Percentiles rank a stretch among this genome's conserved stretches.
Evolutionary conservation across 2,329 filamentous ascomycete species (phyloP).

Genomic region (Cordyceps javanica): DNA sequence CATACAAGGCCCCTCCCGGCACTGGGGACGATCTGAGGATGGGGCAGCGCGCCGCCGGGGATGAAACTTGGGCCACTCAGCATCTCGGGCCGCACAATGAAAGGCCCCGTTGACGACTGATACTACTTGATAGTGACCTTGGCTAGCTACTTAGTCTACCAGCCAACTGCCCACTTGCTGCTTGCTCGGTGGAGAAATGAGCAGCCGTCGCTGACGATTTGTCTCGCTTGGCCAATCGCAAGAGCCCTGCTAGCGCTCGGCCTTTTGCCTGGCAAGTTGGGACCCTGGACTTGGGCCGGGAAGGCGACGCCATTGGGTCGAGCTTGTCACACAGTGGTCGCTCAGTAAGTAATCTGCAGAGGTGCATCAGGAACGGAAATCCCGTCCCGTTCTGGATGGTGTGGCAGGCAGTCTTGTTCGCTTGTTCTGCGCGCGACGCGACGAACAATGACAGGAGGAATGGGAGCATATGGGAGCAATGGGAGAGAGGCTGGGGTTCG

Average conservation of each 20-base stretch:
- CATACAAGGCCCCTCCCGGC: too few relatives aligned
- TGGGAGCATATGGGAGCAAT: neutral
- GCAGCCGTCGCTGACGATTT: slow-evolving; percentile 4
- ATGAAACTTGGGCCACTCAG: neutral
- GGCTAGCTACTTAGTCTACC: too few relatives aligned
- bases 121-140: neutral
- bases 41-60: neutral
- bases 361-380: neutral
- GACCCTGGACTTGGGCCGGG: neutral
- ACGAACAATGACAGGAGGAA: neutral
- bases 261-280: neutral
- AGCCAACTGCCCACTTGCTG: neutral
- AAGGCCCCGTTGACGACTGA: neutral
- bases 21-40: neutral
- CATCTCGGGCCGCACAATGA: neutral
- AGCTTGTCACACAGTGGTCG: neutral
- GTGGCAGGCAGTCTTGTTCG: neutral
- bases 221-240: slow-evolving; percentile 5
- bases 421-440: neutral
- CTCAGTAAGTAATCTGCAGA: neutral
- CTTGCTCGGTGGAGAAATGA: neutral
- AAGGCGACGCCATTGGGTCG: neutral
- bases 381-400: neutral
- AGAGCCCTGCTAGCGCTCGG: slow-evolving; percentile 8
- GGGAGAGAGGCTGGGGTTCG: neutral